Evolutionary conservation across 257 asterid genomes (phyloP), one percentile per base, ranked within the genome.

Genomic region (Hygrophila difformis): DNA sequence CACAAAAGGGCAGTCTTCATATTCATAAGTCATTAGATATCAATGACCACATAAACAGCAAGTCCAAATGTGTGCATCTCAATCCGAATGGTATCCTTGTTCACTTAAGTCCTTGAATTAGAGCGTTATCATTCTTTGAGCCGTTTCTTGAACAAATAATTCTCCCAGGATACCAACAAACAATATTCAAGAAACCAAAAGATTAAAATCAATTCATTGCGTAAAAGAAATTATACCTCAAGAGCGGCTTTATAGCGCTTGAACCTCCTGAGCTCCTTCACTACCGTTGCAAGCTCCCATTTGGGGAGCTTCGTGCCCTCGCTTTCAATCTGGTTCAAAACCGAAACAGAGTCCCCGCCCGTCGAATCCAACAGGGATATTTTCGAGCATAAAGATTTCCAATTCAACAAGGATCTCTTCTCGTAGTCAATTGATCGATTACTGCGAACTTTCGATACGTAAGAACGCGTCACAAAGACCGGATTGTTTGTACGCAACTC

Each of bases 201-300:
- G 47, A 18, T 17, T 13, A 18, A 11, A 20, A 20, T 17, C 4
- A 8, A 16, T 17, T 36, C 46, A 49, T 38, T 1, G 31, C 31
- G 8, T 26, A 5, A 5, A 0, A 26, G 31, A 26, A 26, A 5
- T 3, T 8, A 26, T 60, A 91, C 99, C 95, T 91, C 78, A 55
- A 91, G 95, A 49, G 99, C 96, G 46, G 41, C 50, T 41, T 68
- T 67, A 63, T 29, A 78, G 56, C 93, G 93, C 68, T 66, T 68
- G 69, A 68, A 86, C 65, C 80, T 80, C 69, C 99, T 67, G 38
- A 91, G 82, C 79, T 86, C 93, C 80, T 74, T 91, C 20, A 78
- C 84, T 38, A 86, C 61, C 36, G 84, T 65, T 22, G 64, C 70
- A 54, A 91, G 84, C 69, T 86, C 95, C 84, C 93, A 81, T 62